Evolutionary conservation across 306 rosid genomes (phyloP), one percentile per base, ranked within the genome.

Genomic region (Cicer judaicum): DNA sequence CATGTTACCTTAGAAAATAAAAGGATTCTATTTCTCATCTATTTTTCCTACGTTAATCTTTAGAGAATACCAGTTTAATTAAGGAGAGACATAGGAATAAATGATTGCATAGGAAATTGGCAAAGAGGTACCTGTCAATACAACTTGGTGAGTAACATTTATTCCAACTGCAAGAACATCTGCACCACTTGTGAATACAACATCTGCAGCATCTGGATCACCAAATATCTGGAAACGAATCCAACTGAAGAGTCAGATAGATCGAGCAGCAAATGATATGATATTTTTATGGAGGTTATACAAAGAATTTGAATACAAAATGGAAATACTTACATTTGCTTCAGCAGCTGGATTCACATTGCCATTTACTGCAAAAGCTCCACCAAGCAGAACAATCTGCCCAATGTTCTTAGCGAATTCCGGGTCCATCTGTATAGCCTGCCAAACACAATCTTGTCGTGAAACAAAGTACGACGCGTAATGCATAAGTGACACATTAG

Each of bases 151-250:
- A 1, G 98, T 93, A 29, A 91, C 89, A 86, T 93, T 93, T 80
- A 93, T 79, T 64, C 98, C 98, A 50, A 93, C 87, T 49, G 88
- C 94, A 64, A 89, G 73, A 16, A 91, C 47, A 81, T 93, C 88
- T 63, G 97, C 98, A 9, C 97, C 96, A 48, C 94, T 80, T 43
- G 91, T 91, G 61, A 89, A 93, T 68, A 91, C 97, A 59, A 88
- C 85, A 81, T 93, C 97, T 64, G 98, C 97, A 82, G 98, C 97
- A 59, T 91, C 96, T 21, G 98, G 97, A 78, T 93, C 98, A 62
- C 98, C 97, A 81, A 86, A 91, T 71, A 88, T 88, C 98, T 93
- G 77, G 50, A 48, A 57, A 11, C 64, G 79, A 63, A 59, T 48
- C 44, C 43, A 77, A 59, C 55, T 61, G n/a, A 62, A 75, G 63